Evolutionary conservation across 768 basidiomycete genomes (phyloP).

Genomic region (Candolleomyces aberdarensis): DNA sequence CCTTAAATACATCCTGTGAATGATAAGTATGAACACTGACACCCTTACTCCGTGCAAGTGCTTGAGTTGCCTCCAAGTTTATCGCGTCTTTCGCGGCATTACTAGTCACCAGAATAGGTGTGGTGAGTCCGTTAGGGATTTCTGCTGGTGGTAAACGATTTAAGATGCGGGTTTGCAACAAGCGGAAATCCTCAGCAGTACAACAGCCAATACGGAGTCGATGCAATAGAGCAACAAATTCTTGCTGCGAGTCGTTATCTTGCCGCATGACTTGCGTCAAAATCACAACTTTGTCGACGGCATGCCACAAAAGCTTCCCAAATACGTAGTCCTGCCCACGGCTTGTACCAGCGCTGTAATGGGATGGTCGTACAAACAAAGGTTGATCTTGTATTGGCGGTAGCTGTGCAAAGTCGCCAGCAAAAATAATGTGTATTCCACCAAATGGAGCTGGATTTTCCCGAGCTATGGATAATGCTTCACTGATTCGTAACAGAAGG

Average conservation of each 20-base stretch:
- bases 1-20: neutral
- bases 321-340: neutral
- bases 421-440: slow-evolving; percentile 30
- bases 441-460: slow-evolving; percentile 21
- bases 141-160: neutral
- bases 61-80: neutral
- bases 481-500: slow-evolving; percentile 3
- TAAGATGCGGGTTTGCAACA: neutral
- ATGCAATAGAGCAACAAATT: neutral
- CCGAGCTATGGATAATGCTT: slow-evolving; percentile 7
- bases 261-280: neutral
- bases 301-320: neutral
- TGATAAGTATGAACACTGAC: slow-evolving; percentile 12
- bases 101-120: slow-evolving; percentile 4
- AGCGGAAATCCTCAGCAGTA: neutral
- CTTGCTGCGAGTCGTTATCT: neutral
- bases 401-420: slow-evolving; percentile 33
- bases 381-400: slow-evolving; percentile 16
- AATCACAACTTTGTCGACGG: neutral
- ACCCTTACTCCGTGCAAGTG: too few relatives aligned
- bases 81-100: slow-evolving; percentile 11
- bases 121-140: neutral
- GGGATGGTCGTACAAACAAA: neutral
- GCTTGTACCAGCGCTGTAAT: neutral
- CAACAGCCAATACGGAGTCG: neutral